A percentile compares a stretch with the other conserved stretches of the same genome.
Conservation (phyloP, 2,329 filamentous ascomycete species). For the Chlorencoelia australis region DNA sequence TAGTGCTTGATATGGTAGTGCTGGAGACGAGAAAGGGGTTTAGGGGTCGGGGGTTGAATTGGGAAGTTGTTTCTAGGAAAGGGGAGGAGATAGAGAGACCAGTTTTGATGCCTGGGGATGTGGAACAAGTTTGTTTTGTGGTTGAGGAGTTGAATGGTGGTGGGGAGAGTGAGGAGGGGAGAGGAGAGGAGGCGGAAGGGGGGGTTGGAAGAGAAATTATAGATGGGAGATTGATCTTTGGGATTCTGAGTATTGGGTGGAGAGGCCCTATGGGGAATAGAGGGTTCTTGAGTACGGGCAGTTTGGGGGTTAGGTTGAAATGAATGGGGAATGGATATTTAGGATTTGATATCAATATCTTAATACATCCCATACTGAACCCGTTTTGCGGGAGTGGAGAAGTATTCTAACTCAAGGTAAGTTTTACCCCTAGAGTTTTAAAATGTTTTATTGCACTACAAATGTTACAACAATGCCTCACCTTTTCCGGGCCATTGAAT, state of each 20-base stretch:
- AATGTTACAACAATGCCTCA: no score
- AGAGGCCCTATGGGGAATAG: constrained; percentile 79
- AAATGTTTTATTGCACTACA: no score
- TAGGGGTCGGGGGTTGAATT: constrained; percentile 45
- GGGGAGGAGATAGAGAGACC: constrained; percentile 40
- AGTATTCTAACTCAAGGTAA: no score
- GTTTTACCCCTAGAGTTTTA: no score
- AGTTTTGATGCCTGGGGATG: constrained; percentile 50
- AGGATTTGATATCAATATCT: no score
- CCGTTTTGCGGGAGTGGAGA: no score
- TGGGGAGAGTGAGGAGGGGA: constrained; percentile 26
- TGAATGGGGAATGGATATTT: no score
- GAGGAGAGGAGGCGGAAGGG: constrained; percentile 28
- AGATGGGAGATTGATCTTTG: constrained; percentile 60
- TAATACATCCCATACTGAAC: no score
- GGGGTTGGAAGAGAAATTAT: constrained; percentile 26
- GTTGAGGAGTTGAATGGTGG: constrained; percentile 32
- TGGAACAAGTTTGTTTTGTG: constrained; percentile 57
- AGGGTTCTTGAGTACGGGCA: constrained; percentile 80
- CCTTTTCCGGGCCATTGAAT: no score
- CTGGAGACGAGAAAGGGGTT: constrained; percentile 45
- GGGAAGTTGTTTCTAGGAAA: constrained; percentile 31
- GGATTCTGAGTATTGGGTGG: constrained; percentile 81
- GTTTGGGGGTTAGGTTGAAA: constrained; percentile 56
- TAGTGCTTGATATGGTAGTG: constrained; percentile 62